Base-by-base conservation (phyloP, 768 basidiomycete genomes). In the Paxillus involutus region DNA sequence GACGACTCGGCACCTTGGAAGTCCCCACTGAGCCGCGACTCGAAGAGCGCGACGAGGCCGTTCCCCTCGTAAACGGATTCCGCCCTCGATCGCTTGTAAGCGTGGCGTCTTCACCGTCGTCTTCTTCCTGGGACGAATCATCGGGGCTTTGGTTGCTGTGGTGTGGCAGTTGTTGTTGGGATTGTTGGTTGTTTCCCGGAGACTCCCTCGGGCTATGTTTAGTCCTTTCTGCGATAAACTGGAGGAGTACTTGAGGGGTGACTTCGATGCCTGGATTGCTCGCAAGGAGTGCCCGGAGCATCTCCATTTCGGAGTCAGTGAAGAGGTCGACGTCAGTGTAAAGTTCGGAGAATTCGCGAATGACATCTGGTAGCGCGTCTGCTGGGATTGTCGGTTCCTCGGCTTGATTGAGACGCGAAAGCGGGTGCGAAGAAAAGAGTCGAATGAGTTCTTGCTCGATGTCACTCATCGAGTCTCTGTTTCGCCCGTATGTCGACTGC, bases 311-410 rank as follows among this genome's bases (percentile, higher is more conserved):
- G 21, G 83, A 77, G 37, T 75, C 73, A 10, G 79, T 76, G 60
- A 94, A 73, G n/a, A 92, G 80, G 58, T 86, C 79, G 17, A 78
- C 73, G 11, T 83, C 82, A 56, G 80, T 72, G 64, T 84, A 84
- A 5, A 79, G 69, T 30, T 84, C 75, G 4, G 82, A 81, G 62
- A 88, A 88, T 14, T 80, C 74, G 43, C 79, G 77, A 42, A 92
- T 79, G 30, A 92, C 80, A 61, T 89, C 85, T 33, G 85, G 77
- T 36, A 92, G 80, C n/a, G 79, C 80, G 57, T 82, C 79, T 42
- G 81, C 89, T 12, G 89, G 88, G 59, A 92, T 83, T 17, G 80
- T 78, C 33, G 85, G 80, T 52, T 84, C 82, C 49, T 81, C 82
- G 17, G 77, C 71, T 19, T 83, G 80, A 64, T 85, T 84, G 49